phyloP scores from a whole-genome alignment of 2,329 filamentous ascomycete genomes.

The Torrubiella hemipterigena region DNA sequence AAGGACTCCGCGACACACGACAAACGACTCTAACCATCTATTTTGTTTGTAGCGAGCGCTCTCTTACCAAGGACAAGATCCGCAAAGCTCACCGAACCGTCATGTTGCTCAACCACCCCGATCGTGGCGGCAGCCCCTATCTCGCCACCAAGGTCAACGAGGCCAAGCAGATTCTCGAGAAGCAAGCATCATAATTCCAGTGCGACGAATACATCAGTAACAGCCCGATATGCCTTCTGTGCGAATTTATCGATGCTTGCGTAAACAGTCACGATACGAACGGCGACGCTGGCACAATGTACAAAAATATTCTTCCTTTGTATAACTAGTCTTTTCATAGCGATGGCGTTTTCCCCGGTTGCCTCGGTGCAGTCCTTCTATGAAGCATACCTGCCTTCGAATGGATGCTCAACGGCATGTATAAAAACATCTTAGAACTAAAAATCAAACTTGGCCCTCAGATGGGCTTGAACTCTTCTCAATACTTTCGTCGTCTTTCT shows the following conservation, averaged over 20 bases:
- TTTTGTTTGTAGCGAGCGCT: constrained; percentile 58
- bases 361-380: too few relatives aligned
- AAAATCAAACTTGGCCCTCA: too few relatives aligned
- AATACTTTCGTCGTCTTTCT: constrained; percentile 8
- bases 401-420: constrained; percentile 2
- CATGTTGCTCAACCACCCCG: constrained; percentile 96
- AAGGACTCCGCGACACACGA: too few relatives aligned
- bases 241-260: too few relatives aligned
- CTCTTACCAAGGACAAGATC: constrained; percentile 81
- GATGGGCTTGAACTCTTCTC: too few relatives aligned
- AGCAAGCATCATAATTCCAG: constrained; percentile 29
- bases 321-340: constrained; percentile 29
- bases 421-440: constrained; percentile 2
- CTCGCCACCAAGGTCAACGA: constrained; percentile 97
- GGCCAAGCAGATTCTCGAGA: constrained; percentile 92
- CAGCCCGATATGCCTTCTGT: too few relatives aligned
- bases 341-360: constrained; percentile 32
- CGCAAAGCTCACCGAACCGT: constrained; percentile 90
- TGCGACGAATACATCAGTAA: too few relatives aligned
- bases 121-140: constrained; percentile 93
- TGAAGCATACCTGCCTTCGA: too few relatives aligned
- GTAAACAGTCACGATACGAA: not conserved
- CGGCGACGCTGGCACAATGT: not conserved
- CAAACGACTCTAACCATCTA: too few relatives aligned
- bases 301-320: constrained; percentile 9